Evolutionary conservation across 2,329 filamentous ascomycete genomes (phyloP), one percentile per base, ranked within the genome.

Genomic region (Cladosporium velox): DNA sequence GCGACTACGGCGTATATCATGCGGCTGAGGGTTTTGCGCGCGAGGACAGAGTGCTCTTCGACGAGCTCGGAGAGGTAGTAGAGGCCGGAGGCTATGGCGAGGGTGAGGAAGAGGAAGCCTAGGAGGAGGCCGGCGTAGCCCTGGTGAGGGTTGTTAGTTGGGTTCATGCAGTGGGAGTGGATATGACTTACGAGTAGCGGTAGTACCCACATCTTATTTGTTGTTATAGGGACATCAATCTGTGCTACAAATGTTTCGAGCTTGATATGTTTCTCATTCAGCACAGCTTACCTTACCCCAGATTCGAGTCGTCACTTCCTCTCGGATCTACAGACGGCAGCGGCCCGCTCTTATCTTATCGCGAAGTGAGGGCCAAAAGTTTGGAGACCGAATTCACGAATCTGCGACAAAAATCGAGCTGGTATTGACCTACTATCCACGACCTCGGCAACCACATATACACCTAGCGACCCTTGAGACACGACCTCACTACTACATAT

Each of bases 11-110:
- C 82, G 81, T 97, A 97, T 74, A 98, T 97, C 65, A 98, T 84
- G 51, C 88, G 89, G 38, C 87, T 90, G 62, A 99, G 84, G n/a
- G 97, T 83, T 66, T 90, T 91, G 77, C 96, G 96, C 14, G 93
- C 91, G 69, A 96, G 80, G 12, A 98, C 94, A 4, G 94, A 97
- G 77, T 99, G 94, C 79, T 99, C 95, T 81, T 99, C 95, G 68
- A 99, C 95, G 15, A 98, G 88, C 79, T 99, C 95, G 28, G 94
- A 97, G 64, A 99, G 90, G 79, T 99, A 99, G 82, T 99, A 99
- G 30, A 99, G 88, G 44, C 95, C 95, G n/a, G 93, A 97, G 47
- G 95, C 95, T 76, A 99, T 98, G 65, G 94, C 93, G 68, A 99
- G 85, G 24, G 95, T 98, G 71, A 99, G 84, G 81, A 99, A 98